Base-by-base conservation (phyloP, 345 rosid genomes). In the Triadica sebifera region DNA sequence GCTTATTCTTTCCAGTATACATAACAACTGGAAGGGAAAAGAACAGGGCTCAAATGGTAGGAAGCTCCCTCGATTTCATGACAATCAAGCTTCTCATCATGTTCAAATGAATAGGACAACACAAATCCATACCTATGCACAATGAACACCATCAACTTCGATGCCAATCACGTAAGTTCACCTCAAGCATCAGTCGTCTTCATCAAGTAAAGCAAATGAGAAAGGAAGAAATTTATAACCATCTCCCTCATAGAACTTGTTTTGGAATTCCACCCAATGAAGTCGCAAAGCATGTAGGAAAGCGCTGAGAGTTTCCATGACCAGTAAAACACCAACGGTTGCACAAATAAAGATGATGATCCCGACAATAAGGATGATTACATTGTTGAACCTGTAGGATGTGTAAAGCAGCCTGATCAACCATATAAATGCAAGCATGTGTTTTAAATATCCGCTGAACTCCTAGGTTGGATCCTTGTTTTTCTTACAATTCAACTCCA, bases 281-380 rank as follows among this genome's bases (percentile, higher is more conserved):
- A 95, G 99, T 75, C 98, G 90, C 78, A 95, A 82, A 0, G 99
- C 99, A 77, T 91, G 99, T 2, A 90, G 87, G 87, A 96, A 93
- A 19, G 98, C 98, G 52, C 98, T 91, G 22, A 96, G 91, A 56
- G 99, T 96, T 83, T 96, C 98, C 98, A 96, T 96, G 73, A 96
- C 92, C 29, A 96, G 92, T 83, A 93, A 75, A 64, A 96, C 98
- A 43, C 97, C 97, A 24, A 93, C 91, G 0, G 99, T 96, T 53
- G 97, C 97, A 38, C 84, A 91, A 15, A 91, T 49, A 51, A 93
- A 95, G 79, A 95, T 75, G 12, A 93, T 59, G 86, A 86, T 64
- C 57, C 98, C 99, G 56, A 93, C 76, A 0, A 87, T 50, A 38
- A 89, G 84, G 79, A 93, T 88, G 12, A 93, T 64, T 47, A 88